Base-by-base conservation (phyloP, 768 basidiomycete genomes). In the Kwoniella bestiolae region DNA sequence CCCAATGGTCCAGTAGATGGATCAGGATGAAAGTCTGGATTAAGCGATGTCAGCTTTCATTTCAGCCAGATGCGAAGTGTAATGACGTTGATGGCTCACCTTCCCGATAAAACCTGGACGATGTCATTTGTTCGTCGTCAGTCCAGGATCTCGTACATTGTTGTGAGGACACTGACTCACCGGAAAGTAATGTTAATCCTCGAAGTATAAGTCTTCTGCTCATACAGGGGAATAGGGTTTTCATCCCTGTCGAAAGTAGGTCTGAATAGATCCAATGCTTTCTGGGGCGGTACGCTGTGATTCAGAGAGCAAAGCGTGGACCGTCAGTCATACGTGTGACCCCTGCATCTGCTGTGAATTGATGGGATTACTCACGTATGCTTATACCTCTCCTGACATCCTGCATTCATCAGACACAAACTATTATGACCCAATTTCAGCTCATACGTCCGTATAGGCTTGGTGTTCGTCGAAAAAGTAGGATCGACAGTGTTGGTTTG, bases 141-240 rank as follows among this genome's bases (percentile, higher is more conserved):
- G 12, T 16, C 18, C 38, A 16, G 12, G 12, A 3, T 41, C 38
- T 18, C 18, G 14, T 41, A 4, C 38, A 9, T 14, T 41, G 4
- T 18, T 11, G 38, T 41, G 3, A 11, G 8, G n/a, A 41, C 12
- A 41, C 38, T 8, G 35, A 49, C 67, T 60, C 23, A 78, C 68
- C 81, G 45, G 60, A 82, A 82, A 1, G 81, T 82, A 29, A 82
- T 75, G 46, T 79, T 81, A 49, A 82, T 80, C 46, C 81, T 56
- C 3, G 70, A 55, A 2, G 72, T 79, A 47, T 70, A 75, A 23
- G 72, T 60, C 47, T 71, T 67, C 56, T 79, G 70, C 23, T 75
- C 64, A 1, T 46, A 57, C 28, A 57, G 41, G 11, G 62, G 68
- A 11, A 81, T 74, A 0, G 64, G 65, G 9, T 61, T 21, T 56